Evolutionary conservation across 257 asterid genomes (phyloP), one percentile per base, ranked within the genome.

Genomic region (Jacaranda copaia): DNA sequence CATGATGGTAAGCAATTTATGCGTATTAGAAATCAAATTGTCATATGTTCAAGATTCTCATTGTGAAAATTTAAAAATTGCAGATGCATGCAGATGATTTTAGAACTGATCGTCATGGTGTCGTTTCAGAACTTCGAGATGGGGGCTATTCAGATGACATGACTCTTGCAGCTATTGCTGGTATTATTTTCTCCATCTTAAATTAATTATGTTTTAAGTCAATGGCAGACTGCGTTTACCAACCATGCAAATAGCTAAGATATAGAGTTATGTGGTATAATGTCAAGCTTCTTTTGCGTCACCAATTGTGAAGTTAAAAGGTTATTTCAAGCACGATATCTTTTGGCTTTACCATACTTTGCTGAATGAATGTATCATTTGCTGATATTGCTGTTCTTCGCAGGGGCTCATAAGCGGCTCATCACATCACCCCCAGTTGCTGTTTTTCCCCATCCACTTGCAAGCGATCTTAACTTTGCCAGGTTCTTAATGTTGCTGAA

Each of bases 91-190:
- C 97, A 53, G 92, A 91, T 84, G 97, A 91, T 86, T 91, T 91
- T 81, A 87, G 97, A 82, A 89, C 55, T 53, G 85, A 91, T 66
- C 85, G 84, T 56, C 91, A 91, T 72, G 88, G 92, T 65, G 85
- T 91, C 13, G 93, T 91, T 85, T 89, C 97, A 46, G 84, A 85
- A 70, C 97, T 91, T 75, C 93, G 84, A 72, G 84, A 91, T 82
- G 97, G 97, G 69, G 95, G 97, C 67, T 91, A 91, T 82, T 91
- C 95, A n/a, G 97, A 91, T 80, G 97, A 91, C 83, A 89, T 91
- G 97, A 91, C 95, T 46, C 97, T 91, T 73, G 97, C 97, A 40
- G 85, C 95, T 81, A 88, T 91, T 71, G 87, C 97, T 0, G 97
- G 95, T 91, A 86, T 25, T 4, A 71, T 51, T 32, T 66, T 80